Base-by-base conservation (phyloP, 768 basidiomycete species). In the Cystobasidium tubakii region DNA sequence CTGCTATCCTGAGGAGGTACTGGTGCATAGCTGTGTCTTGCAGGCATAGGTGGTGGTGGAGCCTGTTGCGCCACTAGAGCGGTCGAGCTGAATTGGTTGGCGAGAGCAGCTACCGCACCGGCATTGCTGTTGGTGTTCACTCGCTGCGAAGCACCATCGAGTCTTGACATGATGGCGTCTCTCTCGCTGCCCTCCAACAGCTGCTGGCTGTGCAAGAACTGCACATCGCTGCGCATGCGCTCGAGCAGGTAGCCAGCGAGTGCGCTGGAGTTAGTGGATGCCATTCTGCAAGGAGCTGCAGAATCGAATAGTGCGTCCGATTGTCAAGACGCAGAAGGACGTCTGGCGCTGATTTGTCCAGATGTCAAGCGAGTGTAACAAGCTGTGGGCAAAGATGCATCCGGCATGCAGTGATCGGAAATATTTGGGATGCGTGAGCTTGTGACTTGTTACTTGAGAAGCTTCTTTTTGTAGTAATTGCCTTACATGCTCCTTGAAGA, bases 211-310 rank as follows among this genome's bases (percentile, higher is more conserved):
- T 62, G 57, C 57, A 62, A 39, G 57, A 62, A 62, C 9, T 39
- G 57, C 57, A 62, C 57, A 29, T 62, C 57, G 7, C 3, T n/a
- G 9, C 57, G 57, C 9, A 62, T 62, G 31, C 57, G 29, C 57
- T 62, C 31, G 57, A 62, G 29, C 31, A 62, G 57, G 57, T 62
- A 39, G 31, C 36, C 57, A 21, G 36, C 36, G 57, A 62, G 57
- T 50, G 46, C 46, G 46, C 46, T 50, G 46, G 15, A 3, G n/a
- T 21, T 50, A 50, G 46, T 15, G n/a, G 46, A 50, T 4, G 46
- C 46, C 46, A 50, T 50, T 12, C 10, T 50, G 3, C 9, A 6
- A 3, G 46, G 46, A 9, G 46, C 7, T 50, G 46, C 3, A 21
- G 46, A 50, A 19, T 9, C 7, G 46, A 9, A 4, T 3, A 9